Conservation (phyloP, 129 eudicot genomes). For the Flaveria brownii region DNA sequence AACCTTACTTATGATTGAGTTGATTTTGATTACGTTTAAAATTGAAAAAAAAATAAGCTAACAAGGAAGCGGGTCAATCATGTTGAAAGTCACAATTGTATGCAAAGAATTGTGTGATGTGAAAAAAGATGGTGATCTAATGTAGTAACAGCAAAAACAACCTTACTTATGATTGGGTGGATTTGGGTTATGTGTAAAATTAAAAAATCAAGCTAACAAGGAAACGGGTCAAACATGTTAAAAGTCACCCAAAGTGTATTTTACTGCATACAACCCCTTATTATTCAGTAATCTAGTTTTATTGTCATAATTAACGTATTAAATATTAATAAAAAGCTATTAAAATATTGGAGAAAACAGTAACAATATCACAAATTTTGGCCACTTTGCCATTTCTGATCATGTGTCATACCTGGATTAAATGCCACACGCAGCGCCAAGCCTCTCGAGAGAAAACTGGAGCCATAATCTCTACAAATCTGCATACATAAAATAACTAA, state of each 20-base stretch:
- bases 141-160: no score
- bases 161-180: background rate
- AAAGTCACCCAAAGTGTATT: background rate
- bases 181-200: background rate
- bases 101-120: no score
- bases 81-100: background rate
- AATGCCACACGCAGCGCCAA: constrained; percentile 98
- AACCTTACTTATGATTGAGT: background rate
- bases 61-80: background rate
- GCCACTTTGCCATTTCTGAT: constrained; percentile 1
- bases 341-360: background rate
- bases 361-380: background rate
- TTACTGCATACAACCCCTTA: background rate
- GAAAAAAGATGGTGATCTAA: no score
- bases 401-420: constrained; percentile 67
- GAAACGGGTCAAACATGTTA: background rate
- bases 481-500: constrained; percentile 32
- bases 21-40: background rate
- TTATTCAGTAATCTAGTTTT: background rate
- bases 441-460: constrained; percentile 93
- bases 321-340: background rate
- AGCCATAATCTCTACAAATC: constrained; percentile 97
- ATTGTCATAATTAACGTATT: background rate
- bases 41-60: no score
- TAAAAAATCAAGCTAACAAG: background rate